phyloP scores from a whole-genome alignment of 345 rosid genomes.

The Hypericum perforatum region DNA sequence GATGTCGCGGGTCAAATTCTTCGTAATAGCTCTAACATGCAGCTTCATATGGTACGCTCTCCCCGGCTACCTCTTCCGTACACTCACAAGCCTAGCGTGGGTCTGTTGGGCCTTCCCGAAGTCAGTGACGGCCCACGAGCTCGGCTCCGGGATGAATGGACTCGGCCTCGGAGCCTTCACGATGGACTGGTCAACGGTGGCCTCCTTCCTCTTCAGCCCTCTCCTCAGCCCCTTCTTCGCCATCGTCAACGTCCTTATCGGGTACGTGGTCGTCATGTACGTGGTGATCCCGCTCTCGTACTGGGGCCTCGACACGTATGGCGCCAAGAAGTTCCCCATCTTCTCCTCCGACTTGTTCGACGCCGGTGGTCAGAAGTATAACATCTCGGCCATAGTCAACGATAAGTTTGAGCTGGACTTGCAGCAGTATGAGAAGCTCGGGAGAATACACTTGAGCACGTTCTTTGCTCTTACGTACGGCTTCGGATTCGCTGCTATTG shows the following conservation, averaged over 20 bases:
- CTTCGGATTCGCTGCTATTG: slow-evolving; percentile 37
- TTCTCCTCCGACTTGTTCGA: slow-evolving; percentile 30
- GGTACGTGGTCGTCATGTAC: slow-evolving; percentile 24
- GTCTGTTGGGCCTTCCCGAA: slow-evolving; percentile 33
- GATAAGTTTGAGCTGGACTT: slow-evolving; percentile 25
- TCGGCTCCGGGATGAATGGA: slow-evolving; percentile 34
- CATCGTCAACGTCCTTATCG: slow-evolving; percentile 30
- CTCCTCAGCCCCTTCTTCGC: slow-evolving; percentile 34
- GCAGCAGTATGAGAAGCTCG: slow-evolving; percentile 12
- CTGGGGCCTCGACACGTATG: slow-evolving; percentile 28
- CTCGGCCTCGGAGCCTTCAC: slow-evolving; percentile 31
- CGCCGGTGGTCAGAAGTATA: slow-evolving; percentile 18
- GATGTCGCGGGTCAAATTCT: slow-evolving; percentile 30
- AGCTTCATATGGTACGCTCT: slow-evolving; percentile 33
- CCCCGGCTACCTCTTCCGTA: slow-evolving; percentile 34
- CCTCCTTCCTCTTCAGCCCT: slow-evolving; percentile 34
- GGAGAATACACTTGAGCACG: slow-evolving; percentile 32
- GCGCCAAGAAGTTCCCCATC: slow-evolving; percentile 28
- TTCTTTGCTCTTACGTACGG: slow-evolving; percentile 39
- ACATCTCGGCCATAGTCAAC: slow-evolving; percentile 20
- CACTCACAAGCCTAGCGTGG: slow-evolving; percentile 29
- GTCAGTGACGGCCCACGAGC: slow-evolving; percentile 33
- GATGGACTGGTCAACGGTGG: slow-evolving; percentile 33
- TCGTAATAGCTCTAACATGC: slow-evolving; percentile 24
- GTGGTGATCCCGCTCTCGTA: slow-evolving; percentile 24